phyloP scores from a whole-genome alignment of 2,329 filamentous ascomycete genomes.

The Aspergillus sp. region DNA sequence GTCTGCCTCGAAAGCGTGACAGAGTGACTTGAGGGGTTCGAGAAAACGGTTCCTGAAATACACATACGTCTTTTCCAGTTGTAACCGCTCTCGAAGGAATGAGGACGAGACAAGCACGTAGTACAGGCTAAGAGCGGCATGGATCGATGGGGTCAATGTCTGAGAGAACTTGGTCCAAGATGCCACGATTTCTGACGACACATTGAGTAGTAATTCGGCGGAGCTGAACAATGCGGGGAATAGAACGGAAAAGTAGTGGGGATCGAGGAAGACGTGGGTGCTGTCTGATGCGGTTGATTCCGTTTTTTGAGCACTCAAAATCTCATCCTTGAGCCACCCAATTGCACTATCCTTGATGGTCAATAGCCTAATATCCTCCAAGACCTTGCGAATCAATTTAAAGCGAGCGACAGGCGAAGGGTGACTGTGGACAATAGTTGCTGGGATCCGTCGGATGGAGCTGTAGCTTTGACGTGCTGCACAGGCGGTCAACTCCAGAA shows the following conservation, averaged over 20 bases:
- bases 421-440: constrained; percentile 45
- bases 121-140: constrained; percentile 55
- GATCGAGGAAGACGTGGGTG: constrained; percentile 26
- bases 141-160: constrained; percentile 43
- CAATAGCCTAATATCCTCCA: constrained; percentile 51
- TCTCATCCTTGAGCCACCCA: constrained; percentile 58
- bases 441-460: constrained; percentile 33
- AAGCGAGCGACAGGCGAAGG: constrained; percentile 48
- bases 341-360: constrained; percentile 55
- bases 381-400: constrained; percentile 51
- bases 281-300: constrained; percentile 7
- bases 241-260: constrained; percentile 36
- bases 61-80: constrained; percentile 34
- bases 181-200: constrained; percentile 31
- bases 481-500: constrained; percentile 42
- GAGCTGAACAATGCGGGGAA: constrained; percentile 51
- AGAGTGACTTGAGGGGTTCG: constrained; percentile 26
- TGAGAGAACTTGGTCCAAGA: constrained; percentile 49
- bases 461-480: constrained; percentile 30
- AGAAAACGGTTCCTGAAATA: constrained; percentile 30
- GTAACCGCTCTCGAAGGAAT: constrained; percentile 43
- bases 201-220: constrained; percentile 35
- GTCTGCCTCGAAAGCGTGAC: constrained; percentile 28
- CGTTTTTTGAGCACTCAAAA: constrained; percentile 39
- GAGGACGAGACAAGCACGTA: constrained; percentile 51